Evolutionary conservation across 1,284 basidiomycete genomes (phyloP), one percentile per base, ranked within the genome.

Genomic region (Ganoderma leucocontextum): DNA sequence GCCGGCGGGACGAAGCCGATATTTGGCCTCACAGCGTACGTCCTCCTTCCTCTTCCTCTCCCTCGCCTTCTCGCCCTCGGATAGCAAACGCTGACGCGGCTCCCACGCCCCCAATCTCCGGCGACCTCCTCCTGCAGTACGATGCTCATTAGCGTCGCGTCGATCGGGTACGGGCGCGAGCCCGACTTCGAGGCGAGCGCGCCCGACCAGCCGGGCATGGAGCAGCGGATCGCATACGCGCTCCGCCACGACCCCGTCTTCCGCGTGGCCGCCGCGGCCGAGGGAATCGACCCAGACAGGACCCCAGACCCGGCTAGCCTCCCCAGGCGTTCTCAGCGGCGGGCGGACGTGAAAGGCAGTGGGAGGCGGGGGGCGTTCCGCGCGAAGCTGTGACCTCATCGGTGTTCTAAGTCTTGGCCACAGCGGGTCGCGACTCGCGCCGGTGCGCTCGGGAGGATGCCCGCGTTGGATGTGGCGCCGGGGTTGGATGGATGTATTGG

Each of bases 1-100:
- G 88, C 86, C 5, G 89, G 90, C 19, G 93, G 93, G 0, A 87
- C 94, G 22, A 95, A 94, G 74, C 95, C 94, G 17, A 88, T 96
- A 1, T 94, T 89, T 71, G 94, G 94, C 2, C 80, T 95, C 17
- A 96, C 95, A 60, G 67, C 67, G 67, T 55, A 88, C 93, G 93
- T 95, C 85, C 13, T 19, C 22, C 38, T 38, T 17, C 55, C 10
- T 47, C 60, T 57, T 39, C 33, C 10, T 44, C 10, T 22, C 5
- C 4, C 10, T 33, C 62, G 38, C 49, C 44, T 5, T 12, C 13
- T 25, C 64, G 36, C 44, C 39, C 35, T 33, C 13, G 53, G 41
- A 39, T 10, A 49, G 53, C 36, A 22, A 38, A 7, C 2, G n/a
- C 68, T 39, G 38, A 39, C 13, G 44, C n/a, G 44, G 10, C 47